phyloP scores from a whole-genome alignment of 768 basidiomycete genomes.

The Fomitopsis pulvina region DNA sequence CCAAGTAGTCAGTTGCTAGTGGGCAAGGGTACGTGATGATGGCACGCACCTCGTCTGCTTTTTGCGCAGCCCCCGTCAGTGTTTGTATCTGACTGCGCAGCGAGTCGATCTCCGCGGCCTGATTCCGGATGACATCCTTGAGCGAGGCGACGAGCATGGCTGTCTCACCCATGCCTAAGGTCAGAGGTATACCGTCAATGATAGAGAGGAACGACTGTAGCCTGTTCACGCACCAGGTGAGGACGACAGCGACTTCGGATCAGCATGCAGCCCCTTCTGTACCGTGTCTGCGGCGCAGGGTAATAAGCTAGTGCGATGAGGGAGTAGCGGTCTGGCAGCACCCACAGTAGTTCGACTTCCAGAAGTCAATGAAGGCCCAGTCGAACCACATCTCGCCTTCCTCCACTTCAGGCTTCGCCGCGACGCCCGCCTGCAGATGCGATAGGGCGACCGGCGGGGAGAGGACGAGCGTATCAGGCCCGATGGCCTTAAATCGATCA shows the following conservation, averaged over 20 bases:
- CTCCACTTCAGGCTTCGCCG: slow-evolving; percentile 30
- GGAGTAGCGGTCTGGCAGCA: slow-evolving; percentile 5
- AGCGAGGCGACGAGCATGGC: slow-evolving; percentile 79
- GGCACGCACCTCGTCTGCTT: slow-evolving; percentile 26
- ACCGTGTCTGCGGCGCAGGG: slow-evolving; percentile 49
- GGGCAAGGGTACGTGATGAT: background rate
- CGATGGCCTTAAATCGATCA: slow-evolving; percentile 84
- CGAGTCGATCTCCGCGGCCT: slow-evolving; percentile 71
- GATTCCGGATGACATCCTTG: slow-evolving; percentile 74
- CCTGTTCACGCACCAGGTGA: slow-evolving; percentile 43
- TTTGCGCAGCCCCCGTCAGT: slow-evolving; percentile 26
- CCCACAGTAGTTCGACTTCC: slow-evolving; percentile 97
- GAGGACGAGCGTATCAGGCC: slow-evolving; percentile 76
- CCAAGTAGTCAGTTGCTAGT: background rate
- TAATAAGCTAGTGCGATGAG: background rate
- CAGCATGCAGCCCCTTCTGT: slow-evolving; percentile 64
- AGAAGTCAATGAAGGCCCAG: slow-evolving; percentile 97
- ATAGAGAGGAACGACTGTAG: background rate
- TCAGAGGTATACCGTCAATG: background rate
- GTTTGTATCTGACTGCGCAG: slow-evolving; percentile 58
- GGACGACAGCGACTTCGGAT: slow-evolving; percentile 59
- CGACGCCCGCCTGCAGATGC: slow-evolving; percentile 22
- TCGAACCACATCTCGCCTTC: slow-evolving; percentile 96
- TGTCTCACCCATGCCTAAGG: slow-evolving; percentile 52
- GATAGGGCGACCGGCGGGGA: slow-evolving; percentile 32